phyloP scores from a whole-genome alignment of 2,329 filamentous ascomycete species.

The Alternaria ethzedia region DNA sequence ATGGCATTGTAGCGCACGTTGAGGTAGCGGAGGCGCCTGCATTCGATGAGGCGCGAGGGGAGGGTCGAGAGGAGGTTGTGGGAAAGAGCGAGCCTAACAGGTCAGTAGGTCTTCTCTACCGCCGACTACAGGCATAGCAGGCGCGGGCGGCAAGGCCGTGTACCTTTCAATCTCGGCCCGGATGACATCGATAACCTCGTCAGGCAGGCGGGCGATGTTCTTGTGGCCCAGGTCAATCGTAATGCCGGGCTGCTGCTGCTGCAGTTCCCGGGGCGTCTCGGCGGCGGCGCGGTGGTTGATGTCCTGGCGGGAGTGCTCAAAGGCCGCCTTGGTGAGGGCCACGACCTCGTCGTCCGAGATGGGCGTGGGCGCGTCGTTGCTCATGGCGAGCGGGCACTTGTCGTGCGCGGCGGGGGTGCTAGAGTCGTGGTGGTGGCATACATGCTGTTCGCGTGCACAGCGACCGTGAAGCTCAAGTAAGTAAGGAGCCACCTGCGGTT shows the following conservation, averaged over 20 bases:
- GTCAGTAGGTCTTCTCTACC: neutral
- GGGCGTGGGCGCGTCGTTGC: slow-evolving; percentile 50
- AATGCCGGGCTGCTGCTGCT: slow-evolving; percentile 70
- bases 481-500: slow-evolving; percentile 14
- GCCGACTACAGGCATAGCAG: neutral
- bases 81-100: slow-evolving; percentile 74
- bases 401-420: slow-evolving; percentile 9
- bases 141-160: slow-evolving; percentile 5
- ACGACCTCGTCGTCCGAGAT: slow-evolving; percentile 70
- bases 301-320: slow-evolving; percentile 70
- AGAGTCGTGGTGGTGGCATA: slow-evolving; percentile 5
- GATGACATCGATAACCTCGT: slow-evolving; percentile 77
- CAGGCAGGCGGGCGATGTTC: slow-evolving; percentile 72
- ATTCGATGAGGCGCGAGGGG: slow-evolving; percentile 74
- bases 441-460: slow-evolving; percentile 14
- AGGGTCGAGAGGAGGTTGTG: slow-evolving; percentile 77
- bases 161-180: slow-evolving; percentile 76
- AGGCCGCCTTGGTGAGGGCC: slow-evolving; percentile 68
- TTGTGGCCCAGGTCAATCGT: slow-evolving; percentile 81
- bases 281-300: slow-evolving; percentile 59
- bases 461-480: slow-evolving; percentile 8
- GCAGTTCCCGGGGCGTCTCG: slow-evolving; percentile 63
- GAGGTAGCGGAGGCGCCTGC: slow-evolving; percentile 77
- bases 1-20: slow-evolving; percentile 81
- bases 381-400: slow-evolving; percentile 38